Evolutionary conservation across 2,329 filamentous ascomycete species (phyloP).

Genomic region (Diaporthe capsici): DNA sequence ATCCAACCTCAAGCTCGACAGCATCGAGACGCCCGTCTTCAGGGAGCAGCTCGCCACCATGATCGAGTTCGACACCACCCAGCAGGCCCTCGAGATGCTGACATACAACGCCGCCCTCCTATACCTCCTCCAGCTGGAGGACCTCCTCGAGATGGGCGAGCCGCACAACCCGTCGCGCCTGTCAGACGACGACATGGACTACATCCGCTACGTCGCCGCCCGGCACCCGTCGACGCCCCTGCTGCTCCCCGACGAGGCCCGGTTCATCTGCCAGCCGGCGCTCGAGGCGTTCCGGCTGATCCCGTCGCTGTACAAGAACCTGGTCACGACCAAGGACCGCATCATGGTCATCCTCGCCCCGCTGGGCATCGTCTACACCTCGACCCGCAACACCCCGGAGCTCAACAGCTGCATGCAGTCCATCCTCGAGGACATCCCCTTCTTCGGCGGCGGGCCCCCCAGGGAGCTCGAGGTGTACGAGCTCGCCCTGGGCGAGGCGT

Average conservation of each 20-base stretch:
- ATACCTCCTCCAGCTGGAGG: slow-evolving; percentile 41
- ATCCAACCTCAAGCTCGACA: slow-evolving; percentile 31
- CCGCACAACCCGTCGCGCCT: slow-evolving; percentile 31
- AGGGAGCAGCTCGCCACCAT: slow-evolving; percentile 35
- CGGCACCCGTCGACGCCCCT: slow-evolving; percentile 25
- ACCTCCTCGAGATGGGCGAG: slow-evolving; percentile 36
- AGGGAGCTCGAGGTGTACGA: slow-evolving; percentile 38
- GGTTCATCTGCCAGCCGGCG: slow-evolving; percentile 40
- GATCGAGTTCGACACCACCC: slow-evolving; percentile 39
- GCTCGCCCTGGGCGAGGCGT: slow-evolving; percentile 31
- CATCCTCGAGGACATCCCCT: slow-evolving; percentile 41
- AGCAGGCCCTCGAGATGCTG: slow-evolving; percentile 41
- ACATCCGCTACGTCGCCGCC: slow-evolving; percentile 17
- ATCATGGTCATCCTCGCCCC: slow-evolving; percentile 42
- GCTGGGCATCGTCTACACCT: slow-evolving; percentile 41
- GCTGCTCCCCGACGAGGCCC: slow-evolving; percentile 37
- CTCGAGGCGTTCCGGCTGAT: slow-evolving; percentile 42
- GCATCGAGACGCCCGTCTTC: slow-evolving; percentile 38
- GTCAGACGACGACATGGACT: slow-evolving; percentile 1
- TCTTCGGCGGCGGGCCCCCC: slow-evolving; percentile 33
- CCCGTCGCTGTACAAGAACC: slow-evolving; percentile 42
- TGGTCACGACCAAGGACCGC: slow-evolving; percentile 40
- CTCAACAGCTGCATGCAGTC: slow-evolving; percentile 40
- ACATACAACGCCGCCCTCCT: slow-evolving; percentile 41
- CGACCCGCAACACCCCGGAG: slow-evolving; percentile 33